Evolutionary conservation across 768 basidiomycete genomes (phyloP), one percentile per base, ranked within the genome.

Genomic region (Tephrocybe sp.): DNA sequence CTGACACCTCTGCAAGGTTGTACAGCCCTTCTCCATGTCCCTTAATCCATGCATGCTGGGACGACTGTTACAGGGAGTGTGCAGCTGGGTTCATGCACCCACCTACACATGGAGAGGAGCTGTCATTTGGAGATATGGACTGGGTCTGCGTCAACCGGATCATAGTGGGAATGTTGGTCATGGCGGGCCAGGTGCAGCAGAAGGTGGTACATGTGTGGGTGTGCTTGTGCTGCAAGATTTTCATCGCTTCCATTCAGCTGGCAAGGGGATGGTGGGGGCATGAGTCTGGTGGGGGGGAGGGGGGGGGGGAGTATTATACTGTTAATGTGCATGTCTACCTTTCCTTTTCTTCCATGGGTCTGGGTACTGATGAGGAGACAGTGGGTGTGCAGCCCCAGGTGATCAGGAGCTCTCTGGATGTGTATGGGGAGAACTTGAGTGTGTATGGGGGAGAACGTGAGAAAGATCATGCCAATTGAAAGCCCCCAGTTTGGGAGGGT

Each of bases 241-340:
- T 61, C 95, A 98, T 68, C 87, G 94, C 1, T 97, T 94, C 78
- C 90, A 92, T 65, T 82, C 82, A 0, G 90, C 92, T 0, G 89
- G 95, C 17, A 89, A 91, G 54, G 93, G 94, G 0, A 81, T 66
- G 32, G 81, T 98, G 23, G 95, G 94, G n/a, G 74, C 74, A 92
- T 94, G 83, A 84, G 81, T 5, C 79, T 88, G 61, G 89, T 98
- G 48, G 57, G 83, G 3, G 96, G 96, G 4, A 92, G 96, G 62
- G 98, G 96, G n/a, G n/a, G n/a, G 96, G 96, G 5, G 93, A 96
- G 62, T 98, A 97, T 68, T 98, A 97, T 68, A 98, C 97, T 0
- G 96, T 97, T 55, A 96, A 94, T 50, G 89, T 90, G n/a, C n/a
- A 57, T 44, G 82, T 72, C n/a, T 10, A n/a, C 38, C 42, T n/a